Evolutionary conservation across 139 green algal genomes (phyloP), one percentile per base, ranked within the genome.

Genomic region (Volvox reticuliferus): DNA sequence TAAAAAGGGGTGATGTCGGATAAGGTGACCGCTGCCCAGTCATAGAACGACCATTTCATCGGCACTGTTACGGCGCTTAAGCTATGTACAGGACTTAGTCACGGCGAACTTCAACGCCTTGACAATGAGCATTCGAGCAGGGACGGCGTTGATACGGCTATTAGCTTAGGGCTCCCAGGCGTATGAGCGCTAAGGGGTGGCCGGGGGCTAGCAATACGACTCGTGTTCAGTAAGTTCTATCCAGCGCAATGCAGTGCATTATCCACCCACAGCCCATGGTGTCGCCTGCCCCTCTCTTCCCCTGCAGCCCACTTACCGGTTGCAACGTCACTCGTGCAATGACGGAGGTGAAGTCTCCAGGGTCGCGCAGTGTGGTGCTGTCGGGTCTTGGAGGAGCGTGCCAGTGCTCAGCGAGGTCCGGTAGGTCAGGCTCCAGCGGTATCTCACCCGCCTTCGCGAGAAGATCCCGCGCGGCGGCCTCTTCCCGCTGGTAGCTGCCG

Each of bases 401-500:
- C n/a, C n/a, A n/a, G 12, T 28, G 71, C 44, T 68, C 35, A 71
- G 26, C 5, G 20, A 75, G 37, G 1, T 44, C 71, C 37, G 71
- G 85, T 28, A 13, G 44, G 28, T 83, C 71, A 1, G 85, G 85
- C 50, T 89, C 85, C 69, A 89, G n/a, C 13, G 85, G 85, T 37
- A 83, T 18, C 44, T 89, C 71, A 14, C 44, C 71, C 12, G 44
- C 69, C 22, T 55, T 26, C 0, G 19, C 1, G 22, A 89, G 85
- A 6, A 82, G 50, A 50, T 82, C 69, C 1, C 21, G 85, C 0
- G 85, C 85, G 26, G 85, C 69, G 6, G 71, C 30, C 71, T 89
- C 85, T 69, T 89, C 85, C n/a, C 85, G 85, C 20, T 22, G n/a
- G n/a, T 89, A 89, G 71, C 35, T 82, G 69, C 85, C 85, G 6